Conservation (phyloP, 495 filamentous ascomycete genomes). For the Endocarpon pusillum region DNA sequence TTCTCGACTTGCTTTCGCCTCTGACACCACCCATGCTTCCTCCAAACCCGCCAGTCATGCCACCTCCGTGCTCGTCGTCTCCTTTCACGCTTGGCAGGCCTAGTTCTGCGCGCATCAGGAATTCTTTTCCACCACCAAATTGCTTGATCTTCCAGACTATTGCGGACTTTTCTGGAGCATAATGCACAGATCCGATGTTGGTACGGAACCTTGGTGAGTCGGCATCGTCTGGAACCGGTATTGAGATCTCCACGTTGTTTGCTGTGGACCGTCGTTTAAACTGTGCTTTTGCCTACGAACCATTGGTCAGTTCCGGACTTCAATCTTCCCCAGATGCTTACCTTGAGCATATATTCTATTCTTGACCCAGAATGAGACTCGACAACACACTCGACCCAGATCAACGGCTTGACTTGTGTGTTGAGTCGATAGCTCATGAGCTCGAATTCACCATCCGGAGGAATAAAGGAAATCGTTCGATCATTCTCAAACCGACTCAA, state of each 20-base stretch:
- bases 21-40: slow-evolving; percentile 74
- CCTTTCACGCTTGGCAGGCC: slow-evolving; percentile 88
- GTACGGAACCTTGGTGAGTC: slow-evolving; percentile 94
- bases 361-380: slow-evolving; percentile 85
- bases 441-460: slow-evolving; percentile 96
- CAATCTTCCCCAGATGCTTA: slow-evolving; percentile 11
- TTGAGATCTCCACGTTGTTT: slow-evolving; percentile 96
- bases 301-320: not conserved
- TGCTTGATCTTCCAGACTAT: slow-evolving; percentile 99
- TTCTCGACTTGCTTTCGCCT: slow-evolving; percentile 62
- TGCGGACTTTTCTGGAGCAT: slow-evolving; percentile 90
- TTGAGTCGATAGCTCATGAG: slow-evolving; percentile 98
- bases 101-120: slow-evolving; percentile 97
- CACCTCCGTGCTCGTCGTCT: slow-evolving; percentile 87
- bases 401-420: slow-evolving; percentile 94
- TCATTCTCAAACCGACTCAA: slow-evolving; percentile 96
- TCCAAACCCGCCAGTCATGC: slow-evolving; percentile 91
- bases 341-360: slow-evolving; percentile 98
- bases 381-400: slow-evolving; percentile 98
- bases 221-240: slow-evolving; percentile 94
- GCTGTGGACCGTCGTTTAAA: slow-evolving; percentile 97
- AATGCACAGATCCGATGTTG: slow-evolving; percentile 95
- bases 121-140: slow-evolving; percentile 95
- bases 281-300: slow-evolving; percentile 63
- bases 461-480: slow-evolving; percentile 96